Evolutionary conservation across 2,329 filamentous ascomycete species (phyloP).

Genomic region (Aspergillus eucalypticola): DNA sequence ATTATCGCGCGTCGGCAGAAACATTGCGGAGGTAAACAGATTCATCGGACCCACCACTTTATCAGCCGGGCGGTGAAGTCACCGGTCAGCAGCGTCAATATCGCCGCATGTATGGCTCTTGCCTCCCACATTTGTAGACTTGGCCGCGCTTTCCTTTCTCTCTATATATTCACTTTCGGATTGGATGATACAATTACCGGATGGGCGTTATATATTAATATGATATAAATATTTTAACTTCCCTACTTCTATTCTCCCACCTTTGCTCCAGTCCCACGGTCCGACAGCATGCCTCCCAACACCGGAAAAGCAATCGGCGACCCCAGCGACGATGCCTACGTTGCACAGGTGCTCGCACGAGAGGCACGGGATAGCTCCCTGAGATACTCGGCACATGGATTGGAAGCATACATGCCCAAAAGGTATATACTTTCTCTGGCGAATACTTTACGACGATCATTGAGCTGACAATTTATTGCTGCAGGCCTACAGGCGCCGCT

Average conservation of each 20-base stretch:
- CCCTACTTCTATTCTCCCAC: background rate
- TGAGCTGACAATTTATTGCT: conserved; percentile 10
- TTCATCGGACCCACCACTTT: background rate
- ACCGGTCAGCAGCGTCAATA: conserved; percentile 1
- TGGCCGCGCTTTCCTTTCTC: background rate
- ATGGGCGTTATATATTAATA: background rate
- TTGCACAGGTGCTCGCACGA: conserved; percentile 74
- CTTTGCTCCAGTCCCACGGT: background rate
- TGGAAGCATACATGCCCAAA: conserved; percentile 64
- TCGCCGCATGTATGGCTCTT: background rate
- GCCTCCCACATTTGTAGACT: background rate
- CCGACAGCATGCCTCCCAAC: conserved; percentile 29
- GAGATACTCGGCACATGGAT: conserved; percentile 72
- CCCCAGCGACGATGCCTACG: conserved; percentile 57
- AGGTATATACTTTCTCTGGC: conserved; percentile 42
- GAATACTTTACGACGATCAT: background rate
- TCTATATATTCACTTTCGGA: conserved; percentile 1
- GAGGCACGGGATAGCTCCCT: conserved; percentile 75
- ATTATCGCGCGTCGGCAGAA: conserved; percentile 4
- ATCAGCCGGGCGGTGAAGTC: background rate
- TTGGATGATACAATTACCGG: background rate
- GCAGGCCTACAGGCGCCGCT: conserved; percentile 63
- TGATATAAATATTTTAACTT: background rate
- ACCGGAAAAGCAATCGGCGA: conserved; percentile 44
- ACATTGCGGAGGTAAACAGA: conserved; percentile 4